Conservation (phyloP, 2,329 filamentous ascomycete genomes). For the Fusarium oligoseptatum region DNA sequence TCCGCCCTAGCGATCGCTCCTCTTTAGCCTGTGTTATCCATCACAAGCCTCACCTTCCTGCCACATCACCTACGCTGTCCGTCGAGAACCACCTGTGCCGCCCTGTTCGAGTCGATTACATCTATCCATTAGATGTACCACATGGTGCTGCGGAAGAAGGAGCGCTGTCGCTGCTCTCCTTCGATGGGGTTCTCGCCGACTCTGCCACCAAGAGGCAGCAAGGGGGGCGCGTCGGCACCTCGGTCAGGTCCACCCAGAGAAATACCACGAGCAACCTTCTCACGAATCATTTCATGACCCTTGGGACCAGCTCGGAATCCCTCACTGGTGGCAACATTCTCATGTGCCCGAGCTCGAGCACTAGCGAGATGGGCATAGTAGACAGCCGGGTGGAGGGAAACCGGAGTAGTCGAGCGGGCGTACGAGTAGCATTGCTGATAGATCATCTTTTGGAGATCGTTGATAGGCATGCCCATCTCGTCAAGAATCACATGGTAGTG, state of each 20-base stretch:
- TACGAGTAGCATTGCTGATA: conserved; percentile 98
- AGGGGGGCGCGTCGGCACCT: conserved; percentile 45
- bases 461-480: conserved; percentile 76
- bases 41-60: not conserved
- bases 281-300: conserved; percentile 56
- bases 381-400: conserved; percentile 88
- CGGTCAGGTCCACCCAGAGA: conserved; percentile 39
- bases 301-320: conserved; percentile 60
- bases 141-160: conserved; percentile 57
- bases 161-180: conserved; percentile 51
- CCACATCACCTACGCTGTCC: not conserved
- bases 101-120: not conserved
- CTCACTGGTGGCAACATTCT: conserved; percentile 63
- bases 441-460: conserved; percentile 86
- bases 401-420: conserved; percentile 89
- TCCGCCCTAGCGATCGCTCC: conserved; percentile 33
- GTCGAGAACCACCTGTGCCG: not conserved
- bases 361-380: conserved; percentile 97
- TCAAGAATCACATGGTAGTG: conserved; percentile 93
- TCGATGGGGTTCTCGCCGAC: conserved; percentile 35
- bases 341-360: conserved; percentile 82
- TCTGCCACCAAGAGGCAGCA: conserved; percentile 51
- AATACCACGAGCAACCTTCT: conserved; percentile 57
- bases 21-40: not conserved
- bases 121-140: conserved; percentile 57